phyloP scores from a whole-genome alignment of 2,329 filamentous ascomycete genomes.

The Lachnellula hyalina region DNA sequence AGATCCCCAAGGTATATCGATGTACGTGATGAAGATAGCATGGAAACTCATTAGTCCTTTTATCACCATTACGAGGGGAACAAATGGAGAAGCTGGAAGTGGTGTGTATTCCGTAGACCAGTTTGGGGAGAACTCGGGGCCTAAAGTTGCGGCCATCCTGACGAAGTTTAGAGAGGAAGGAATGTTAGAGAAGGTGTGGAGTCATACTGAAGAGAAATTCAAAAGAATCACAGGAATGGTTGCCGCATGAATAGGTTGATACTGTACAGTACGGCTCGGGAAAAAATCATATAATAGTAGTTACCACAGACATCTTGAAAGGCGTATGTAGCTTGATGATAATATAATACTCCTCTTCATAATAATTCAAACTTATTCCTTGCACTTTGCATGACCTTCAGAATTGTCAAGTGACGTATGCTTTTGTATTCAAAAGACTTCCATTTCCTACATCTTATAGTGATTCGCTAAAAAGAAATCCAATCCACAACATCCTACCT shows the following conservation, averaged over 20 bases:
- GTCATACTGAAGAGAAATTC: constrained; percentile 23
- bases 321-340: no score
- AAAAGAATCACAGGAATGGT: constrained; percentile 19
- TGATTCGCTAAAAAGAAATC: no score
- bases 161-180: constrained; percentile 29
- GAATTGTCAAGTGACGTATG: no score
- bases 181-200: constrained; percentile 30
- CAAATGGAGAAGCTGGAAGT: constrained; percentile 29
- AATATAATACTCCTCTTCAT: no score
- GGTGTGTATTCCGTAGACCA: constrained; percentile 32
- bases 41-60: neutral
- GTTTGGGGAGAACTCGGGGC: constrained; percentile 25
- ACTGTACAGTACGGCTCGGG: no score
- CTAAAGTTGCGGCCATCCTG: constrained; percentile 27
- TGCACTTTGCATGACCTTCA: no score
- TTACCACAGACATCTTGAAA: no score
- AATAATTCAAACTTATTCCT: no score
- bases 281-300: no score
- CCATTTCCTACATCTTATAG: no score
- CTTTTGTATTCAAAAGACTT: no score
- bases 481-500: no score
- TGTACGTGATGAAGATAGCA: neutral
- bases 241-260: neutral
- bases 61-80: constrained; percentile 23
- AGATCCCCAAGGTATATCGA: constrained; percentile 25